Base-by-base conservation (phyloP, 345 rosid species). In the Eucalyptus rudis region DNA sequence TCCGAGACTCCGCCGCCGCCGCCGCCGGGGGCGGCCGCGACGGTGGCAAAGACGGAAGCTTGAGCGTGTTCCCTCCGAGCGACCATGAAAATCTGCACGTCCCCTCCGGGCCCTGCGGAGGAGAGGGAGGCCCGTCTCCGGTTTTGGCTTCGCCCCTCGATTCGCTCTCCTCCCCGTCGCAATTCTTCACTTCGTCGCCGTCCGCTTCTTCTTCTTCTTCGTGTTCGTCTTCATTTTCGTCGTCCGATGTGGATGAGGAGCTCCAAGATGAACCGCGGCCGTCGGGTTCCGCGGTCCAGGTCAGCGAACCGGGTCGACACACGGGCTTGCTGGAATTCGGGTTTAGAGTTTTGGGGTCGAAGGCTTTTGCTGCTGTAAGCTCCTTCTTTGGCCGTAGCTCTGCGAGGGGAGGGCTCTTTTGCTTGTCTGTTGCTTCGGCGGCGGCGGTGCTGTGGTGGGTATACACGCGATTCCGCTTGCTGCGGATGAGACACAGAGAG, bases 11-110 rank as follows among this genome's bases (percentile, higher is more conserved):
- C 43, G 27, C 27, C 83, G 27, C 52, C 19, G 19, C 14, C 33
- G 71, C 50, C 14, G 50, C 40, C 45, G 81, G 12, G 27, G 83
- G 83, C 83, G 22, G 13, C 27, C 45, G 14, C 45, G 83, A 86
- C 54, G 64, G 50, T 86, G 87, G 50, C 45, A 79, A 51, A 56
- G 52, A 15, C 71, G 62, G 56, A 24, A 43, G 43, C 83, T 36
- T 76, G 86, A 49, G 51, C 80, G 89, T 89, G 43, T 89, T 89
- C 79, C 91, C 90, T 33, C 91, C 91, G 16, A 49, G 68, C 51
- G 84, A 89, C 87, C 90, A 89, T 56, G 90, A 89, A 49, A 89
- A 89, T 88, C 90, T 89, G 59, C 89, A 25, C 16, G 64, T 58
- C 27, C 83, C 56, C 33, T 45, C 88, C 31, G 51, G 45, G 11